These are phyloP conservation scores for Aspergillus sp. DNA, from an alignment of 2,329 filamentous ascomycete species.

Conservation along the genomic window DNA sequence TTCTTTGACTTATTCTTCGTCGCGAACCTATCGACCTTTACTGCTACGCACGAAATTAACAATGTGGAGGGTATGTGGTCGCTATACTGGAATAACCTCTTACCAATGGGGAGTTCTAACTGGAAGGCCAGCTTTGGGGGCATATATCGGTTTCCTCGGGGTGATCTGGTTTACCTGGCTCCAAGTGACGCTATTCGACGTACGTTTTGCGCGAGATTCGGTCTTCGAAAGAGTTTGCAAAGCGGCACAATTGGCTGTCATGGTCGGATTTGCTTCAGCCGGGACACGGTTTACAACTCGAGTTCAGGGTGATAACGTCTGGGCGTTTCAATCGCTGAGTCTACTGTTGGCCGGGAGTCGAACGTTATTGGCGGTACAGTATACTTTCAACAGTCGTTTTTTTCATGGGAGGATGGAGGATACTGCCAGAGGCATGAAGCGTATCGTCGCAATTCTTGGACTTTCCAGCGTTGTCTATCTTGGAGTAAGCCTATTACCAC, in stretches of 20 bases:
- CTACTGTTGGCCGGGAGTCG: constrained; percentile 47
- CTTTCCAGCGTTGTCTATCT: constrained; percentile 22
- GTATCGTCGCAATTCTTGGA: constrained; percentile 24
- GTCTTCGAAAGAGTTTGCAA: constrained; percentile 57
- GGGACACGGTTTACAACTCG: constrained; percentile 42
- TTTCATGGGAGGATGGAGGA: constrained; percentile 20
- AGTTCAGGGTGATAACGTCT: constrained; percentile 33
- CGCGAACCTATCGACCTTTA: constrained; percentile 60
- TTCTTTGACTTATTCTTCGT: constrained; percentile 59
- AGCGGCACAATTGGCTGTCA: constrained; percentile 55
- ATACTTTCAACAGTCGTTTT: constrained; percentile 35
- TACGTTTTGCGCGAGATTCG: constrained; percentile 59
- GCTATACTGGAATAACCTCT: not conserved
- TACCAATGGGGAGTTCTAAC: constrained; percentile 7
- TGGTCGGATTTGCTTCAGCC: constrained; percentile 59
- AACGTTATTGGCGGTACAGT: constrained; percentile 49
- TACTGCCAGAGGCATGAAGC: constrained; percentile 20
- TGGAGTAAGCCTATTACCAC: constrained; percentile 14
- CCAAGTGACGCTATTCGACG: constrained; percentile 57
- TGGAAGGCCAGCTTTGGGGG: constrained; percentile 27
- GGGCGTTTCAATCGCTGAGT: constrained; percentile 39
- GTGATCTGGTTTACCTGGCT: constrained; percentile 66
- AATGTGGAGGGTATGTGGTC: constrained; percentile 32
- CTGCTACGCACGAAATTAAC: constrained; percentile 49
- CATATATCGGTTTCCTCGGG: constrained; percentile 50